A percentile compares a stretch with the other conserved stretches of the same genome.
Conservation (phyloP, 495 filamentous ascomycete genomes). For the Penicillium paxilli region DNA sequence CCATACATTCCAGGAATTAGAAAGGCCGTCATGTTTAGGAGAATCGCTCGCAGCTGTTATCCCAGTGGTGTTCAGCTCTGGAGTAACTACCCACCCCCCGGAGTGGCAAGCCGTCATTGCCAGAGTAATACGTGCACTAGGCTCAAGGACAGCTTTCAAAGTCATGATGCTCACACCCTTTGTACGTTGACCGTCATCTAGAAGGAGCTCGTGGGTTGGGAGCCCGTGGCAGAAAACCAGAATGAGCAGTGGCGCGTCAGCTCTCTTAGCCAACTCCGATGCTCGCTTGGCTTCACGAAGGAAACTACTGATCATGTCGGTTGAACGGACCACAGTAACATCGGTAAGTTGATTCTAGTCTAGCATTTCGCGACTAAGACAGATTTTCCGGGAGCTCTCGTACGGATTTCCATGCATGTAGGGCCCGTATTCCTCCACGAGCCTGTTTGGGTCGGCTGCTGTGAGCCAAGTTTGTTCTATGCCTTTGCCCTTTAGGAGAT, state of each 20-base stretch:
- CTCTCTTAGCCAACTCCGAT: neutral
- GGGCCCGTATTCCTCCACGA: constrained; percentile 1
- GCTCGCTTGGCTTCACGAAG: neutral
- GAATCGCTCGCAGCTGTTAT: neutral
- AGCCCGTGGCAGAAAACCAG: neutral
- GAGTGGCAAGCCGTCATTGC: neutral
- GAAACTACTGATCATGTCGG: neutral
- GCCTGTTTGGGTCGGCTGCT: neutral
- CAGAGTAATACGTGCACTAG: neutral
- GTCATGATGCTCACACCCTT: neutral
- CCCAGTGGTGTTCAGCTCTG: neutral
- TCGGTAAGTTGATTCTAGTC: neutral
- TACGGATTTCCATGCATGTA: neutral
- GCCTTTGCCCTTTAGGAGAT: neutral
- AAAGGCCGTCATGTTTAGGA: neutral
- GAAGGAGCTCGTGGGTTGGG: neutral
- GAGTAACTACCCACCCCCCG: neutral
- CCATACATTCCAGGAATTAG: neutral
- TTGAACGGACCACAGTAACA: neutral
- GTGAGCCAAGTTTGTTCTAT: neutral
- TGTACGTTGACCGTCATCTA: neutral
- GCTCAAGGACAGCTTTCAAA: neutral
- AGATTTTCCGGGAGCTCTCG: neutral
- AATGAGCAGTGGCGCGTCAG: neutral
- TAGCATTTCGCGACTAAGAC: neutral